Evolutionary conservation across 2,329 filamentous ascomycete species (phyloP), one percentile per base, ranked within the genome.

Genomic region (Aspergillus sp.): DNA sequence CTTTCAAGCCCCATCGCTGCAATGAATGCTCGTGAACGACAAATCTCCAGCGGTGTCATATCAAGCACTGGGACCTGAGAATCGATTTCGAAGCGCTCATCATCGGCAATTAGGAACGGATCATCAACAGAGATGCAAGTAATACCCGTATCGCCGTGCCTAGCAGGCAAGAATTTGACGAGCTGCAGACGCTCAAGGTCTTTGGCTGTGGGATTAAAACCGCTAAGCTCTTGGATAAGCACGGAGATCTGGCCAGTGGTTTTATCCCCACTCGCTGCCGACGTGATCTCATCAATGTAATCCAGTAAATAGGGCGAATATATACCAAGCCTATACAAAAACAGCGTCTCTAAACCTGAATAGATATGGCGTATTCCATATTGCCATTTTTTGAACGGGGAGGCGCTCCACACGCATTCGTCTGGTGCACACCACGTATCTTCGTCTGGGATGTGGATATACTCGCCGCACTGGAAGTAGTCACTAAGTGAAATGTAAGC

Each of bases 41-140:
- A 31, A 12, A 55, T 33, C 7, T 52, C 45, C 21, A n/a, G 41
- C 1, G 35, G 11, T 4, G 15, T 3, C 15, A 58, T 39, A 9
- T 45, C 11, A 15, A 55, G 45, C 7, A 44, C 48, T 4, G 51
- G 56, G 3, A 25, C 52, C 2, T 15, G 11, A 23, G 40, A 19
- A 33, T 19, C 37, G 19, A 39, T 4, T 40, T 27, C 31, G 37
- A 53, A 43, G 51, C 56, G 45, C 8, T 58, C 51, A 7, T 25
- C 39, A 48, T 58, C 46, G 33, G 47, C 19, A n/a, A 58, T 55
- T 21, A 58, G 35, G 25, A 58, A 55, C 7, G 39, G 25, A 2
- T 52, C 39, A 45, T 46, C 33, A 2, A 23, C 44, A 35, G 45
- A 43, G 12, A 19, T 19, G 4, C 15, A 40, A 35, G 15, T 40